A percentile compares a stretch with the other conserved stretches of the same genome.
Evolutionary conservation across 306 rosid species (phyloP).

Genomic region (Quercus ilex): DNA sequence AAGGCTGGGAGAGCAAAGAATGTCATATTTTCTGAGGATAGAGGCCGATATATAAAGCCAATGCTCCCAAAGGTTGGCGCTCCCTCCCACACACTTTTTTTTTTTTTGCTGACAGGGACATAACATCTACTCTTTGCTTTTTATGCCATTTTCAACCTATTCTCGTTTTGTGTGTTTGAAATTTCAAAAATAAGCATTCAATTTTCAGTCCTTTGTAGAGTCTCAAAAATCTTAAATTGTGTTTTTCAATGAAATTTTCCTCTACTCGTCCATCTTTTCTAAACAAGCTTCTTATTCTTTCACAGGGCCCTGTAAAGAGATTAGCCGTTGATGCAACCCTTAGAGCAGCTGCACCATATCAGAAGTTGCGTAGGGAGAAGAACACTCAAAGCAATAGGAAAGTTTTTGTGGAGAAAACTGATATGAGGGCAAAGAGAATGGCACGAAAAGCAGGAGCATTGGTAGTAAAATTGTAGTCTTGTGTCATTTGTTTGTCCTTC

Average conservation of each 20-base stretch:
- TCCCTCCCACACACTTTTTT: conserved; percentile 5
- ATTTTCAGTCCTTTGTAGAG: not conserved
- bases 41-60: conserved; percentile 95
- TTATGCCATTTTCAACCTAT: not conserved
- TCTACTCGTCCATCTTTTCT: conserved; percentile 3
- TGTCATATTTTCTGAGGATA: conserved; percentile 95
- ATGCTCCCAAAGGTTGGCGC: conserved; percentile 86
- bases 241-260: not conserved
- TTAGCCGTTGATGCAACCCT: conserved; percentile 98
- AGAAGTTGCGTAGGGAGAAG: conserved; percentile 85
- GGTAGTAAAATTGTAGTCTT: conserved; percentile 46
- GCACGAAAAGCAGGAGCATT: conserved; percentile 98
- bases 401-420: conserved; percentile 91
- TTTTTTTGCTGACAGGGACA: not conserved
- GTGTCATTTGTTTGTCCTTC: not conserved
- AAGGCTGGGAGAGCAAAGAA: conserved; percentile 99
- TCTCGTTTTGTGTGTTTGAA: not conserved
- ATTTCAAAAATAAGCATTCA: not conserved
- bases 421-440: conserved; percentile 98
- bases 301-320: conserved; percentile 88
- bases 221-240: conserved; percentile 2
- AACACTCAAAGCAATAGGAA: conserved; percentile 61
- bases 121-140: conserved; percentile 13
- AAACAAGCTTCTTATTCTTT: conserved; percentile 9
- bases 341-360: conserved; percentile 98